Evolutionary conservation across 1,284 basidiomycete species (phyloP).

Genomic region (Taiwanofungus camphoratus): DNA sequence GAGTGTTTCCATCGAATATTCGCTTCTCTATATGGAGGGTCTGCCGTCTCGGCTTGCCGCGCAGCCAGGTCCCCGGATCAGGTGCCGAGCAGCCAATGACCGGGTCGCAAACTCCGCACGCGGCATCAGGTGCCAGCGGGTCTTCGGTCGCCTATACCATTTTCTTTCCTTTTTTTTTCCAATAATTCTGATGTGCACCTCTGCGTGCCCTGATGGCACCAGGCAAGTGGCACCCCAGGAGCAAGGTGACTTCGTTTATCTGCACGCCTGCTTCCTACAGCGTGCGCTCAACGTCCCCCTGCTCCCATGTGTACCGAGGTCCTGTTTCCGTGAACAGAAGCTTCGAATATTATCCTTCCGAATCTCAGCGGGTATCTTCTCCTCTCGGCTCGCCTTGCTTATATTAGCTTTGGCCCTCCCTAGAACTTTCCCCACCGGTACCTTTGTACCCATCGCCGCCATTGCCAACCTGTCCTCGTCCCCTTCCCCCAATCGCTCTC

Average conservation of each 20-base stretch:
- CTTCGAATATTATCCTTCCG: too few species aligned
- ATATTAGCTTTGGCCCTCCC: conserved; percentile 12
- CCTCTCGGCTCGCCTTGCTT: conserved; percentile 9
- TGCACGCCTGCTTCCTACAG: background rate
- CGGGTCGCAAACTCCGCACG: conserved; percentile 7
- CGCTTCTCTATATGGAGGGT: background rate
- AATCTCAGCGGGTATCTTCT: background rate
- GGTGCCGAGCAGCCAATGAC: conserved; percentile 6
- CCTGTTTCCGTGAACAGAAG: background rate
- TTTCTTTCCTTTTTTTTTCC: background rate
- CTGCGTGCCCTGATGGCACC: conserved; percentile 2
- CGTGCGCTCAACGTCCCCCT: background rate
- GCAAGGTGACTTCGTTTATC: conserved; percentile 2
- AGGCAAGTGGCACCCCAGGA: background rate
- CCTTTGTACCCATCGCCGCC: conserved; percentile 5
- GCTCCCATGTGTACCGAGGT: conserved; percentile 3
- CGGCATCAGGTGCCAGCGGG: background rate
- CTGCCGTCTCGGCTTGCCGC: background rate
- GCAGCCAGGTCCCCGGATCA: conserved; percentile 16
- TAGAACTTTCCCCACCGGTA: conserved; percentile 11
- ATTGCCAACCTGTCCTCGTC: conserved; percentile 13
- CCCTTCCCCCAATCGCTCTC: conserved; percentile 1
- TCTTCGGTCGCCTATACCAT: background rate
- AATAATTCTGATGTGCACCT: background rate
- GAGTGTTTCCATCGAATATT: conserved; percentile 6